Percentiles rank a stretch among this genome's conserved stretches.
Conservation (phyloP, 495 filamentous ascomycete species). For the Tuber brumale region DNA sequence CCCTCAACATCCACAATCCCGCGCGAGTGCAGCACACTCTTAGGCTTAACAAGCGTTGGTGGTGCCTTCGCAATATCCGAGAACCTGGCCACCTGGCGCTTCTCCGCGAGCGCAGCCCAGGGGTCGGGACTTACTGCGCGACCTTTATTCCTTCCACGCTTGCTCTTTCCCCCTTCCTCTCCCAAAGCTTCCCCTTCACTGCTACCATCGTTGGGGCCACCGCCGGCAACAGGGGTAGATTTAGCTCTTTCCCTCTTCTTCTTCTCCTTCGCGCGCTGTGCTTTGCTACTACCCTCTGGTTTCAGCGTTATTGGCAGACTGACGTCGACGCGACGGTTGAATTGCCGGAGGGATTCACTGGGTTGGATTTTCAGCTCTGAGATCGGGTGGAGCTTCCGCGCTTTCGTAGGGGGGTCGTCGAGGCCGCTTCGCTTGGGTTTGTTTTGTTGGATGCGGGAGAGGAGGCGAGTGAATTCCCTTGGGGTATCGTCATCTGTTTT, state of each 20-base stretch:
- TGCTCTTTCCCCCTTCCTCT: constrained; percentile 15
- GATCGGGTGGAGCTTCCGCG: constrained; percentile 19
- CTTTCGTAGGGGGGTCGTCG: constrained; percentile 52
- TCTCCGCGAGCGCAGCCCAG: constrained; percentile 65
- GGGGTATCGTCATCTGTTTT: constrained; percentile 68
- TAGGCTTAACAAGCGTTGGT: constrained; percentile 62
- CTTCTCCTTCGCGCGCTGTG: constrained; percentile 66
- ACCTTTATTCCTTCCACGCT: constrained; percentile 21
- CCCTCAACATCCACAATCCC: constrained; percentile 65
- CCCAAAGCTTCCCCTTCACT: constrained; percentile 2
- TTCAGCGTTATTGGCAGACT: constrained; percentile 68
- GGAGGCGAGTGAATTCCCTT: constrained; percentile 72
- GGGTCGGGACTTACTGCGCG: constrained; percentile 53
- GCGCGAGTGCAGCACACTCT: constrained; percentile 62
- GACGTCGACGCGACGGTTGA: constrained; percentile 76
- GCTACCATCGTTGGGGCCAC: constrained; percentile 10
- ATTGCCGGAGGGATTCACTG: constrained; percentile 74
- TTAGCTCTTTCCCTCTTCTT: constrained; percentile 42
- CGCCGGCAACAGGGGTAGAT: constrained; percentile 6
- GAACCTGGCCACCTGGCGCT: constrained; percentile 56
- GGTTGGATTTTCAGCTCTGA: constrained; percentile 55
- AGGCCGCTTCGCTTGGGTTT: constrained; percentile 52
- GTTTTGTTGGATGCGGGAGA: constrained; percentile 58
- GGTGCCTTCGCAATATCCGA: constrained; percentile 78
- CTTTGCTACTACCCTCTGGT: constrained; percentile 20